Percentiles rank a stretch among this genome's conserved stretches.
Conservation (phyloP, 1,139 yeast genomes). For the Kodamaea plutei region DNA sequence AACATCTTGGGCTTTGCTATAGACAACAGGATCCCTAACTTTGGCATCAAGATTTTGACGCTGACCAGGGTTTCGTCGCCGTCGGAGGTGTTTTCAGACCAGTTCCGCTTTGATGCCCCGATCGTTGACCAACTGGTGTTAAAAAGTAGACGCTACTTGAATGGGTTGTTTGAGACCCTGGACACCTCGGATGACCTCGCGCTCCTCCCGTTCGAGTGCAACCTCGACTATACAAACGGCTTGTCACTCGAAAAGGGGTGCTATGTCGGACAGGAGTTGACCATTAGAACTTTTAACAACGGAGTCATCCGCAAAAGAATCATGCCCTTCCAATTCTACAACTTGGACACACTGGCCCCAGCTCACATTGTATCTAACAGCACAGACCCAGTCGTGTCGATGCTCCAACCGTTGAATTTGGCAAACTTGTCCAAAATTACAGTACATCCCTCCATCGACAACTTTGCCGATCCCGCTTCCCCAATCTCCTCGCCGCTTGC, state of each 20-base stretch:
- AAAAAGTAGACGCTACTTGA: constrained; percentile 45
- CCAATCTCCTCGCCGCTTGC: neutral
- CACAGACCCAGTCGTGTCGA: constrained; percentile 17
- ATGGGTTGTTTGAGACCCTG: constrained; percentile 66
- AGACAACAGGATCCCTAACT: constrained; percentile 68
- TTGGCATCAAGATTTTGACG: constrained; percentile 67
- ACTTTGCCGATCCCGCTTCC: neutral
- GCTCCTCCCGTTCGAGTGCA: constrained; percentile 77
- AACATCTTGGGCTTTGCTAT: constrained; percentile 36
- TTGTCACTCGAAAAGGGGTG: constrained; percentile 89
- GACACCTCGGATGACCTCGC: constrained; percentile 37
- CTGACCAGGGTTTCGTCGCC: constrained; percentile 15
- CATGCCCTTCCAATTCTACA: constrained; percentile 62
- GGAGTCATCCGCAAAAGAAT: constrained; percentile 81
- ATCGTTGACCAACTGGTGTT: constrained; percentile 26
- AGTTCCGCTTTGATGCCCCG: constrained; percentile 21
- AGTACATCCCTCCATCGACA: constrained; percentile 1
- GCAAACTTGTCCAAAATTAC: constrained; percentile 18
- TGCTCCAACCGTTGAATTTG: constrained; percentile 15
- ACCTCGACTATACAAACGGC: constrained; percentile 79
- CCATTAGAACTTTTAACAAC: constrained; percentile 80
- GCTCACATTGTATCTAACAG: constrained; percentile 14
- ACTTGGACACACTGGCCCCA: constrained; percentile 12
- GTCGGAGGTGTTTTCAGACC: constrained; percentile 22
- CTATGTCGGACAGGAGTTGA: constrained; percentile 92